Percentiles rank a stretch among this genome's conserved stretches.
Conservation (phyloP, 192 early-diverging fungal genomes). For the Thoreauomyces humboldtii region DNA sequence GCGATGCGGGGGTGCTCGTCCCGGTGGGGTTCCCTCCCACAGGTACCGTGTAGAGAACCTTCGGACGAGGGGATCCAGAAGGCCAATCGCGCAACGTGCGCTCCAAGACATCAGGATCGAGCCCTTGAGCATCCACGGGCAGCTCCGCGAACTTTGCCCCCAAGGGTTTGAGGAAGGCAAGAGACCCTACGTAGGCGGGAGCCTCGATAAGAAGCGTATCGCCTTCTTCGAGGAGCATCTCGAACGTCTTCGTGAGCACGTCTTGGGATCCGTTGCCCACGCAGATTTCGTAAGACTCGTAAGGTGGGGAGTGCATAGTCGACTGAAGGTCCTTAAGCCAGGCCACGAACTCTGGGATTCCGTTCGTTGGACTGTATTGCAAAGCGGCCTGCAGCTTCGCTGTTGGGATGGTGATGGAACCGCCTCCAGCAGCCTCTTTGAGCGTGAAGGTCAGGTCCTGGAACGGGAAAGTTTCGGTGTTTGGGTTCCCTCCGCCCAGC, state of each 20-base stretch:
- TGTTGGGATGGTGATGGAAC: slow-evolving; percentile 33
- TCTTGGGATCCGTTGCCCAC: slow-evolving; percentile 57
- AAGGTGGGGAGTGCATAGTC: slow-evolving; percentile 42
- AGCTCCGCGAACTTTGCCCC: slow-evolving; percentile 46
- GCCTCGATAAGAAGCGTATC: slow-evolving; percentile 46
- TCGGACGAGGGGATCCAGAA: slow-evolving; percentile 23
- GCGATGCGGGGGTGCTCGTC: slow-evolving; percentile 67
- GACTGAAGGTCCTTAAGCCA: slow-evolving; percentile 50
- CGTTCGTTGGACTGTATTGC: slow-evolving; percentile 54
- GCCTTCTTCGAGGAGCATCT: slow-evolving; percentile 43
- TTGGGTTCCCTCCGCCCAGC: slow-evolving; percentile 49
- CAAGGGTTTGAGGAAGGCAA: slow-evolving; percentile 47
- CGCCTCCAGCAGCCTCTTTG: slow-evolving; percentile 33
- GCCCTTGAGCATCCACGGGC: slow-evolving; percentile 32
- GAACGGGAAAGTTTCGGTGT: slow-evolving; percentile 52
- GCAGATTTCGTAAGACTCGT: slow-evolving; percentile 44
- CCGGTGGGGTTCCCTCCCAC: slow-evolving; percentile 91
- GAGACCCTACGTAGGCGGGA: slow-evolving; percentile 52
- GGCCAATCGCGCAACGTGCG: slow-evolving; percentile 27
- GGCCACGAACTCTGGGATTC: slow-evolving; percentile 43
- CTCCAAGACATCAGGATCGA: slow-evolving; percentile 37
- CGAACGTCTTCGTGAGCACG: slow-evolving; percentile 54
- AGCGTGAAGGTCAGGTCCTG: slow-evolving; percentile 41
- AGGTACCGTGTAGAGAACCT: slow-evolving; percentile 66
- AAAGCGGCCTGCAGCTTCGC: slow-evolving; percentile 37